phyloP scores from a whole-genome alignment of 805 yeast species.

The Wickerhamomyces ciferrii region DNA sequence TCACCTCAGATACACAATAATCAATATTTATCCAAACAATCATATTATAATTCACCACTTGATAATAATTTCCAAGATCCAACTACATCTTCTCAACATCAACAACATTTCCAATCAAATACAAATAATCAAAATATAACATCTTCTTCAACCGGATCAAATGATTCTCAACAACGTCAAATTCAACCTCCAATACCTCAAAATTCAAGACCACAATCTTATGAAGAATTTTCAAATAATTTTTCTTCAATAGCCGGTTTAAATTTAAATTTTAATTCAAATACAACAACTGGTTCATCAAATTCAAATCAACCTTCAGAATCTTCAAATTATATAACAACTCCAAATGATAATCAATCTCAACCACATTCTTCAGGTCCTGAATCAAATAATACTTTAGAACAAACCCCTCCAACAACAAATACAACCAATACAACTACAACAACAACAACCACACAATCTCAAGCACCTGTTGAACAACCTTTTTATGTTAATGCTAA shows the following conservation, averaged over 20 bases:
- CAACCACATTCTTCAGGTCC: background rate
- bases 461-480: slow-evolving; percentile 53
- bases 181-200: background rate
- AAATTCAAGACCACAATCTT: background rate
- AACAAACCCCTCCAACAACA: background rate
- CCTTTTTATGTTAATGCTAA: slow-evolving; percentile 98
- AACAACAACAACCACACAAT: background rate
- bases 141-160: background rate
- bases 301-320: background rate
- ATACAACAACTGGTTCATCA: background rate
- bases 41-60: slow-evolving; percentile 11
- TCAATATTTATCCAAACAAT: slow-evolving; percentile 13
- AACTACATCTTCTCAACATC: background rate
- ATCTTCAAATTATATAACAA: background rate
- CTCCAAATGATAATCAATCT: background rate
- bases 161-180: slow-evolving; percentile 1
- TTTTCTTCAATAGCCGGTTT: slow-evolving; percentile 1
- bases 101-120: slow-evolving; percentile 2
- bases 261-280: background rate
- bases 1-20: slow-evolving; percentile 14
- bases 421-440: background rate
- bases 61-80: slow-evolving; percentile 15
- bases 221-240: slow-evolving; percentile 1
- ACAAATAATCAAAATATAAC: background rate
- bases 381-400: background rate